Evolutionary conservation across 176 grass and related monocot genomes (phyloP).

Genomic region (Stipa capillata): DNA sequence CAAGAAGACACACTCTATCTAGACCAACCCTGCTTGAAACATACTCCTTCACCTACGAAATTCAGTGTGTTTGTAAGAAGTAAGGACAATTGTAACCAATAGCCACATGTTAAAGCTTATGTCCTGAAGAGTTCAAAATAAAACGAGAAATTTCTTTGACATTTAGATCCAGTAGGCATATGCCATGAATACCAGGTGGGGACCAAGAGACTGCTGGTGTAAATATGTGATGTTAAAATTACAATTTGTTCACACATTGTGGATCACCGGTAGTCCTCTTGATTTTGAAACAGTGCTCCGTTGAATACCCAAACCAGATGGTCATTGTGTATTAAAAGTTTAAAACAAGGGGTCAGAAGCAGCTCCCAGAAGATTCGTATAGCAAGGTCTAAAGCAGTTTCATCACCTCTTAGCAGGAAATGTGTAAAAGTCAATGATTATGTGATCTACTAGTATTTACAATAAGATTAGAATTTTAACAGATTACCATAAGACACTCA

Average conservation of each 20-base stretch:
- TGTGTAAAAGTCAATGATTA: neutral
- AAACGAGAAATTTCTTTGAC: neutral
- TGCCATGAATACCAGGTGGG: neutral
- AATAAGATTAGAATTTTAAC: neutral
- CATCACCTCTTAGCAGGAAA: no score
- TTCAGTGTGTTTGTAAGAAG: conserved; percentile 1
- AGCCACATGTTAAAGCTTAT: neutral
- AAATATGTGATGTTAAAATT: neutral
- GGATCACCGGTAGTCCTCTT: neutral
- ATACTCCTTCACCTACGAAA: conserved; percentile 86
- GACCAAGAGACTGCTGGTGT: neutral
- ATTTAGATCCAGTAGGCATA: neutral
- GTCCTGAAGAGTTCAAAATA: neutral
- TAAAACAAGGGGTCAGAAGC: neutral
- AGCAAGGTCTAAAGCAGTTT: neutral
- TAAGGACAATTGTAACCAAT: neutral
- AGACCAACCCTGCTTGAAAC: conserved; percentile 85
- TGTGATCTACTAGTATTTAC: neutral
- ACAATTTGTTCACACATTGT: no score
- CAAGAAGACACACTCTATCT: conserved; percentile 81
- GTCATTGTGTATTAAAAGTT: neutral
- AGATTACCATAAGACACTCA: neutral
- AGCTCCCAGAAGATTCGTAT: neutral
- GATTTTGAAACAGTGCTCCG: neutral
- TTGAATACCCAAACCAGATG: neutral